These are phyloP conservation scores for Botryotinia narcissicola DNA, from an alignment of 2,329 filamentous ascomycete species.

Conservation along the genomic window DNA sequence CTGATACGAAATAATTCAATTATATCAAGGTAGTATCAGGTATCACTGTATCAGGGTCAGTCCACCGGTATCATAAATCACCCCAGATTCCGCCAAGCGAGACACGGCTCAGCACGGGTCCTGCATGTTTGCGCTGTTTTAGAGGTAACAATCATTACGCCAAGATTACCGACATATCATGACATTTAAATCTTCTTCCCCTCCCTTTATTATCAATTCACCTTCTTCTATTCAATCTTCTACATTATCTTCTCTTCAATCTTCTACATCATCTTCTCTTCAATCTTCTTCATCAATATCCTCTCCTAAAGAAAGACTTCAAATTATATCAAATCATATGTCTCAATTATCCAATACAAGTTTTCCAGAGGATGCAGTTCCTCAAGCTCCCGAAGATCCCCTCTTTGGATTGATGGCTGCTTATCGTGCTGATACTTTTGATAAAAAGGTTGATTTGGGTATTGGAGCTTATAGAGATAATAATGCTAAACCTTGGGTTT, in stretches of 20 bases:
- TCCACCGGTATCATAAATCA: not conserved
- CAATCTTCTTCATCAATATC: slow-evolving; percentile 24
- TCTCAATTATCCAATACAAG: slow-evolving; percentile 52
- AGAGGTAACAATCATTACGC: not conserved
- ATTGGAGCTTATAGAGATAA: slow-evolving; percentile 95
- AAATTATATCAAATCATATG: slow-evolving; percentile 69
- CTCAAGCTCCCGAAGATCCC: slow-evolving; percentile 90
- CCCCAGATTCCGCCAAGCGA: slow-evolving; percentile 22
- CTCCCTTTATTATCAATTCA: slow-evolving; percentile 21
- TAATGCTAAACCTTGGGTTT: slow-evolving; percentile 93
- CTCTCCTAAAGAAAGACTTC: slow-evolving; percentile 52
- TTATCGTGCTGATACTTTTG: slow-evolving; percentile 73
- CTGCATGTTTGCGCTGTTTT: slow-evolving; percentile 10
- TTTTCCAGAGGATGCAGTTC: slow-evolving; percentile 75
- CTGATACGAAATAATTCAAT: not conserved
- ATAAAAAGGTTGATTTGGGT: slow-evolving; percentile 85
- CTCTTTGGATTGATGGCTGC: slow-evolving; percentile 91
- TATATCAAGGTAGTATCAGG: not conserved
- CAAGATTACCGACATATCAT: slow-evolving; percentile 14
- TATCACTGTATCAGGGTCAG: no score
- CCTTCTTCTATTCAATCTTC: slow-evolving; percentile 8
- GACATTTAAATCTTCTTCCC: slow-evolving; percentile 22
- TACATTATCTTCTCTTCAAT: not conserved
- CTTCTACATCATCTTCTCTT: no score
- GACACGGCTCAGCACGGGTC: not conserved